These are phyloP conservation scores for Xylariales sp. DNA, from an alignment of 2,329 filamentous ascomycete genomes.

Conservation along the genomic window DNA sequence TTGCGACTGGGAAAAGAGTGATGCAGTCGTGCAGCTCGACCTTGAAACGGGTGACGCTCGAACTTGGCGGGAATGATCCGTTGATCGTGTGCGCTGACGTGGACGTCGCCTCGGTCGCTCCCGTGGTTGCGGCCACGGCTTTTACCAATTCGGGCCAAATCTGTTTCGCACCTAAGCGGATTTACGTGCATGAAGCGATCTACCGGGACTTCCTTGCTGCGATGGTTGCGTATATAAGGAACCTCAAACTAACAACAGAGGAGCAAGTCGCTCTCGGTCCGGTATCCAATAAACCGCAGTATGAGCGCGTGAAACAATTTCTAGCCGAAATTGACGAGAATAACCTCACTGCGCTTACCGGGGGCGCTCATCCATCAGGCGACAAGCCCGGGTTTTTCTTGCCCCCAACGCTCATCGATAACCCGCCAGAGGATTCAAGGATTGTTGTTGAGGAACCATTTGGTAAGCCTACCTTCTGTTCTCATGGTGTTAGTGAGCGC, in stretches of 20 bases:
- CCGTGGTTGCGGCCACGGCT: conserved; percentile 52
- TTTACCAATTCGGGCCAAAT: conserved; percentile 63
- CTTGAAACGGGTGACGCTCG: conserved; percentile 70
- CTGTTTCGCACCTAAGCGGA: conserved; percentile 60
- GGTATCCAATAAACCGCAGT: no score
- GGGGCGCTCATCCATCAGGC: background rate
- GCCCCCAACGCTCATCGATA: conserved; percentile 39
- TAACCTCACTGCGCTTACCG: background rate
- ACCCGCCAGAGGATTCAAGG: conserved; percentile 40
- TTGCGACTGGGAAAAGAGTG: conserved; percentile 67
- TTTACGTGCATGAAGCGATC: conserved; percentile 60
- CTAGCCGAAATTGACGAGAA: background rate
- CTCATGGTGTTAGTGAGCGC: no score
- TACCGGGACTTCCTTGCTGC: no score
- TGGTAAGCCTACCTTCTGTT: conserved; percentile 13
- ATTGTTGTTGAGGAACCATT: conserved; percentile 42
- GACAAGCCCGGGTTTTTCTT: background rate
- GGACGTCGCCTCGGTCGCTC: conserved; percentile 49
- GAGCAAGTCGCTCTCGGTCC: no score
- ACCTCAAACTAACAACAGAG: no score
- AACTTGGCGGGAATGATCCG: conserved; percentile 71
- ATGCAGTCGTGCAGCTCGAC: conserved; percentile 60
- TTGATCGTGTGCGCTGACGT: conserved; percentile 68
- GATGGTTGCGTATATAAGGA: no score
- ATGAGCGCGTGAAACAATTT: conserved; percentile 56